These are phyloP conservation scores for Vanderwaltozyma tropicalis DNA, from an alignment of 805 yeast genomes.

Conservation along the genomic window DNA sequence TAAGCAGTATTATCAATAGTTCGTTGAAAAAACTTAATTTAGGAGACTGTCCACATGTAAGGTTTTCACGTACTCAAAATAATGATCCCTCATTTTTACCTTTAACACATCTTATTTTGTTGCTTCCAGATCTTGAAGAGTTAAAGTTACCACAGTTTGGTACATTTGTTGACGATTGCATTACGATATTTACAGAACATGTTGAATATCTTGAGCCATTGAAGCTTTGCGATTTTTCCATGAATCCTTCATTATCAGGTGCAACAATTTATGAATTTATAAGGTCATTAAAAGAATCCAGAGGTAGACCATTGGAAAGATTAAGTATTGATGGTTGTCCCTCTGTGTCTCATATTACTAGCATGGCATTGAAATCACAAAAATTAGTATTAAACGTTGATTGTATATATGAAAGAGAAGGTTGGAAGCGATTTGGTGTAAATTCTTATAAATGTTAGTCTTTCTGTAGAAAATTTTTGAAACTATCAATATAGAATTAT, in stretches of 20 bases:
- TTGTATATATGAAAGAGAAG: conserved; percentile 21
- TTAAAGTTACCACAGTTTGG: conserved; percentile 20
- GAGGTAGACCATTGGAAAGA: conserved; percentile 12
- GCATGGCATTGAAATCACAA: conserved; percentile 13
- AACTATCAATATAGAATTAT: background rate
- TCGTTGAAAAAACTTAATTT: conserved; percentile 15
- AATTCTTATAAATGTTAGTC: conserved; percentile 18
- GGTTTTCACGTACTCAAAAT: conserved; percentile 3
- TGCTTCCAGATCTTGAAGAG: conserved; percentile 13
- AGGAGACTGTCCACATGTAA: conserved; percentile 22
- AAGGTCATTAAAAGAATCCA: conserved; percentile 8
- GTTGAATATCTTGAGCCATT: conserved; percentile 10
- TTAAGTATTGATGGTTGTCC: conserved; percentile 22
- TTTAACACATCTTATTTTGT: conserved; percentile 7
- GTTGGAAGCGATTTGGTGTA: conserved; percentile 24
- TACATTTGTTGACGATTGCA: conserved; percentile 13
- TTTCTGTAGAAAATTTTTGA: background rate
- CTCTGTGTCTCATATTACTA: conserved; percentile 22
- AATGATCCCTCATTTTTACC: conserved; percentile 7
- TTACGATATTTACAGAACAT: conserved; percentile 10
- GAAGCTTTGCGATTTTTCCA: conserved; percentile 20
- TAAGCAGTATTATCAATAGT: conserved; percentile 6
- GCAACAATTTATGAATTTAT: conserved; percentile 23
- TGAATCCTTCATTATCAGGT: conserved; percentile 25
- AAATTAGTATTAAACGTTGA: conserved; percentile 16